phyloP scores from a whole-genome alignment of 2,329 filamentous ascomycete species.

The Gyromitra esculenta region DNA sequence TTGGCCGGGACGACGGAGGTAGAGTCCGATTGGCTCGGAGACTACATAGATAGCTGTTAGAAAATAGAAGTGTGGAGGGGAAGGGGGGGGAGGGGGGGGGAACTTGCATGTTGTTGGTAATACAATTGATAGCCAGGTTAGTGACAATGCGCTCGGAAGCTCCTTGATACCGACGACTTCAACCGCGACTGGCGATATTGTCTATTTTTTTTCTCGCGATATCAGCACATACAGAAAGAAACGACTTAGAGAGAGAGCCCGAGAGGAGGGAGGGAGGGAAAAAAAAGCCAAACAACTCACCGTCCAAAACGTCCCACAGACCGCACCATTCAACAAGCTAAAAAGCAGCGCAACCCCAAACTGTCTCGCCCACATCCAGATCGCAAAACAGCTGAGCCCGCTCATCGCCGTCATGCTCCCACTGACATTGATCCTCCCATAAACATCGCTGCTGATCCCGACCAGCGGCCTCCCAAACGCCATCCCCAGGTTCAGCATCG shows the following conservation, averaged over 20 bases:
- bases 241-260: neutral
- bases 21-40: slow-evolving; percentile 69
- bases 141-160: slow-evolving; percentile 74
- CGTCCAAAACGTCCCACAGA: slow-evolving; percentile 77
- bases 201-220: slow-evolving; percentile 56
- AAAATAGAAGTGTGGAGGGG: too few species aligned
- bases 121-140: slow-evolving; percentile 77
- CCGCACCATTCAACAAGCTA: slow-evolving; percentile 71
- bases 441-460: slow-evolving; percentile 75
- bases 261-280: neutral
- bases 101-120: slow-evolving; percentile 69
- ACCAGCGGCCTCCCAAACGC: slow-evolving; percentile 76
- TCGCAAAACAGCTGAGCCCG: slow-evolving; percentile 72
- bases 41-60: slow-evolving; percentile 61
- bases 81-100: neutral
- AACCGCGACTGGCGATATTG: slow-evolving; percentile 74
- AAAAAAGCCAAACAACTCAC: slow-evolving; percentile 4
- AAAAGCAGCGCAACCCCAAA: slow-evolving; percentile 78
- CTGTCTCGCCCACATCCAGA: slow-evolving; percentile 77
- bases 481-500: slow-evolving; percentile 73
- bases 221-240: slow-evolving; percentile 5
- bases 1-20: slow-evolving; percentile 63
- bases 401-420: slow-evolving; percentile 71
- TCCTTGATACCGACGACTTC: slow-evolving; percentile 77
- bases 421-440: slow-evolving; percentile 79